Base-by-base conservation (phyloP, 768 basidiomycete genomes). In the Leucosporidium yakuticum region DNA sequence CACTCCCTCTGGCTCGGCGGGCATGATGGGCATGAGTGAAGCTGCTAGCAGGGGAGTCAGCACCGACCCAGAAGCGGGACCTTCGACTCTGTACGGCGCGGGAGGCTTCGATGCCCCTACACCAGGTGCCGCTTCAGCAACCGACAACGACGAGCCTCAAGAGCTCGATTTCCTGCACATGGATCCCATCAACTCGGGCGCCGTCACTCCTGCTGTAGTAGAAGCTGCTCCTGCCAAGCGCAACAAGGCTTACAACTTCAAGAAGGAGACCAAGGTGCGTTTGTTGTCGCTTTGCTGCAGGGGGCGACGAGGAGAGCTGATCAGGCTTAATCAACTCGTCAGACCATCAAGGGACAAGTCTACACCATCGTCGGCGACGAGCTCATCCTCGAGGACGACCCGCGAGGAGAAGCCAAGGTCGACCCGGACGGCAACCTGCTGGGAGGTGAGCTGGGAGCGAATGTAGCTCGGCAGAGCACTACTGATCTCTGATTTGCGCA, bases 381-480 rank as follows among this genome's bases (percentile, higher is more conserved):
- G 80, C 87, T 92, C 70, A 80, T 88, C 58, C 88, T 91, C 9
- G 86, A 86, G 2, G 84, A 91, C 57, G 89, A 97, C 75, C 83
- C 85, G 62, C 90, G 87, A 72, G 96, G 95, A 8, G 88, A 97
- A 78, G 84, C 86, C 68, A 99, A 99, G 81, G 89, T 99, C 29
- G 94, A 97, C 76, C 81, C 80, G 69, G 83, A 86, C 69, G 96
- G 95, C 20, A 87, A 87, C 71, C 77, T 98, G 32, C 83, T 91
- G 11, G 94, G 87, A 68, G 91, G 93, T 92, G 36, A 39, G 29
- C 39, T n/a, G 5, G 31, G 27, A 32, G 6, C 23, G 17, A n/a
- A 58, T 68, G 12, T 69, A 67, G 68, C 62, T 70, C 57, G 39
- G 39, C 11, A 12, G 39, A 44, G 39, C 11, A 15, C 60, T 3